Base-by-base conservation (phyloP, 2,329 filamentous ascomycete genomes). In the Rutstroemia sp. region DNA sequence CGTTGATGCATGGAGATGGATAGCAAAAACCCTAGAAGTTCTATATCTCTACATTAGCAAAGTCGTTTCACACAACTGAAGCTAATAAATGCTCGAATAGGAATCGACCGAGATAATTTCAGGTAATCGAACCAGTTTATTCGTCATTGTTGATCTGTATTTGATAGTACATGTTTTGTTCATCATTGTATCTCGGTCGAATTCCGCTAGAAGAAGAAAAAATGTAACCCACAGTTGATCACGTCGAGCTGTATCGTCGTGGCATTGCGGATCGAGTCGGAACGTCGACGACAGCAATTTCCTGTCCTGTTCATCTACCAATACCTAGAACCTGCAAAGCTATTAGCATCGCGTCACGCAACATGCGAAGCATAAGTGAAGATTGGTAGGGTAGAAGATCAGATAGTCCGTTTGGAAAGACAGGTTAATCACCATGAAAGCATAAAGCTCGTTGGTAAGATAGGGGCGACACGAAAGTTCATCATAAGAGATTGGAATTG, bases 391-490 rank as follows among this genome's bases (percentile, higher is more conserved):
- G 30, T 12, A 34, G 30, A 42, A 42, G 39, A 70, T 78, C 76
- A 78, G 76, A 69, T 63, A 69, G 76, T 80, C 77, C 76, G 72
- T 78, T 80, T 81, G 78, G 78, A 75, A 73, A 76, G 77, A 80
- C 77, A 73, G 78, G 78, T 80, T 76, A 58, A 70, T 81, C 78
- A 81, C 77, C 78, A 81, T 74, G 59, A 66, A 67, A 68, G 66
- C 62, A 58, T 58, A 65, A 46, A 66, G 62, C 64, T 68, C 64
- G 59, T 63, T 65, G 64, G 73, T 81, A 78, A 76, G 78, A 77
- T 78, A 79, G 78, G 78, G 78, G 78, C 78, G 78, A 81, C 78
- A 78, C 73, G 69, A 72, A 69, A 72, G 70, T 73, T 81, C 78
- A 81, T 81, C 78, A 81, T 76, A 37, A 42, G 48, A 57, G 2